phyloP scores from a whole-genome alignment of 208 protist genomes.

The Acanthamoeba lenticulata region DNA sequence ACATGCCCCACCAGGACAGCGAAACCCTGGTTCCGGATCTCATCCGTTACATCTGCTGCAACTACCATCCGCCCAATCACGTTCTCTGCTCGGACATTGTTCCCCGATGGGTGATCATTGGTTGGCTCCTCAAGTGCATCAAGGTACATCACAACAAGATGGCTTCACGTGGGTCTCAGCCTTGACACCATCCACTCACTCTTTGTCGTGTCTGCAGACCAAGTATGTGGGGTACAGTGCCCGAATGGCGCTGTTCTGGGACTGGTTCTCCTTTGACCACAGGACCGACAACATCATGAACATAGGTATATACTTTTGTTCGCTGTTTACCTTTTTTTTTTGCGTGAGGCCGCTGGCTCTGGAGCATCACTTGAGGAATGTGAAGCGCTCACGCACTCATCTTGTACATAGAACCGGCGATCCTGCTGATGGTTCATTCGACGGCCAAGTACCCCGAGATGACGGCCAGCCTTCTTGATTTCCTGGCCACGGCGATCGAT shows the following conservation, averaged over 20 bases:
- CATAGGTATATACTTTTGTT: slow-evolving; percentile 63
- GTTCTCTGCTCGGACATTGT: slow-evolving; percentile 77
- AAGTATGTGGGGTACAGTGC: slow-evolving; percentile 52
- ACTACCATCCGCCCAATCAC: slow-evolving; percentile 81
- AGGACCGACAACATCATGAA: slow-evolving; percentile 82
- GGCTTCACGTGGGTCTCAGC: too few species aligned
- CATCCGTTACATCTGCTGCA: slow-evolving; percentile 85
- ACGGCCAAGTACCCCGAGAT: slow-evolving; percentile 83
- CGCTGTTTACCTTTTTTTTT: not conserved
- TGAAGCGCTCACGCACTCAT: not conserved
- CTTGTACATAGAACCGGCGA: slow-evolving; percentile 71
- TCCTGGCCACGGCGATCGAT: slow-evolving; percentile 47
- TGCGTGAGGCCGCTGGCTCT: not conserved
- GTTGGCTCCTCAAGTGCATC: slow-evolving; percentile 79
- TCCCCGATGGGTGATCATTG: slow-evolving; percentile 82
- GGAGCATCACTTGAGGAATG: not conserved
- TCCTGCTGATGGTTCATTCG: slow-evolving; percentile 81
- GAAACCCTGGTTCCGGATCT: slow-evolving; percentile 81
- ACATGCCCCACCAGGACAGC: slow-evolving; percentile 70
- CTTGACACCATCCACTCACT: not conserved
- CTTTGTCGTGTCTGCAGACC: slow-evolving; percentile 28
- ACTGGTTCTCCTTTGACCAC: slow-evolving; percentile 82
- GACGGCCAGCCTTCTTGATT: slow-evolving; percentile 79
- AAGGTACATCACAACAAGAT: slow-evolving; percentile 23
- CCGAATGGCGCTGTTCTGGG: slow-evolving; percentile 80